Percentiles rank a stretch among this genome's conserved stretches.
Conservation (phyloP, 108 stramenopile species). For the Skeletonema grethae region DNA sequence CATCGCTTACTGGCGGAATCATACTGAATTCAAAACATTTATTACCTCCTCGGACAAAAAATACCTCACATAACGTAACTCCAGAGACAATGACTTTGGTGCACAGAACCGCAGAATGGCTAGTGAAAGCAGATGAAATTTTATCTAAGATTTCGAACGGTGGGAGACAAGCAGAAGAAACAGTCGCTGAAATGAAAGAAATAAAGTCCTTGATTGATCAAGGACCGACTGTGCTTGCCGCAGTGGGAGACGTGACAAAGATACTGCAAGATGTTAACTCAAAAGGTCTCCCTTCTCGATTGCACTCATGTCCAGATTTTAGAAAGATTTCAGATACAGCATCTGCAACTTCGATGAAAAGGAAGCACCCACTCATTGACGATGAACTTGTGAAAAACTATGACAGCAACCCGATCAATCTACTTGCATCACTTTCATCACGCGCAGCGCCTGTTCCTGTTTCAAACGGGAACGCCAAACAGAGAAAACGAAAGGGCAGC, state of each 20-base stretch:
- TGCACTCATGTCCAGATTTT: conserved; percentile 19
- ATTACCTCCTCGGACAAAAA: neutral
- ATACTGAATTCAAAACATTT: neutral
- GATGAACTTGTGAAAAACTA: conserved; percentile 9
- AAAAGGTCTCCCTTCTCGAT: neutral
- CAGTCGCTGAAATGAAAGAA: conserved; percentile 73
- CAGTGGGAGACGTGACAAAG: conserved; percentile 23
- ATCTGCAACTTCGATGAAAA: conserved; percentile 6
- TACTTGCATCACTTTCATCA: conserved; percentile 48
- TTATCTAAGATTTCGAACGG: neutral
- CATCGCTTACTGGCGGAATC: conserved; percentile 25
- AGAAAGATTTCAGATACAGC: neutral
- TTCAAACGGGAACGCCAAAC: conserved; percentile 8
- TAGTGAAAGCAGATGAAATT: conserved; percentile 22
- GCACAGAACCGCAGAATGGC: conserved; percentile 47
- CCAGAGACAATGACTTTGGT: conserved; percentile 34
- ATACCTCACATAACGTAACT: conserved; percentile 15
- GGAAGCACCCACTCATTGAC: conserved; percentile 12
- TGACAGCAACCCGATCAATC: conserved; percentile 42
- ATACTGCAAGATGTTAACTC: conserved; percentile 4
- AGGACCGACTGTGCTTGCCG: conserved; percentile 42
- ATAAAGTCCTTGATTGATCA: conserved; percentile 70
- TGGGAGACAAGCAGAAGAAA: conserved; percentile 14
- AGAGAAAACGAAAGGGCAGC: conserved; percentile 2
- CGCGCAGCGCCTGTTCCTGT: conserved; percentile 45